Base-by-base conservation (phyloP, 225 moss, liverwort and hornwort genomes). In the Polytrichum commune region DNA sequence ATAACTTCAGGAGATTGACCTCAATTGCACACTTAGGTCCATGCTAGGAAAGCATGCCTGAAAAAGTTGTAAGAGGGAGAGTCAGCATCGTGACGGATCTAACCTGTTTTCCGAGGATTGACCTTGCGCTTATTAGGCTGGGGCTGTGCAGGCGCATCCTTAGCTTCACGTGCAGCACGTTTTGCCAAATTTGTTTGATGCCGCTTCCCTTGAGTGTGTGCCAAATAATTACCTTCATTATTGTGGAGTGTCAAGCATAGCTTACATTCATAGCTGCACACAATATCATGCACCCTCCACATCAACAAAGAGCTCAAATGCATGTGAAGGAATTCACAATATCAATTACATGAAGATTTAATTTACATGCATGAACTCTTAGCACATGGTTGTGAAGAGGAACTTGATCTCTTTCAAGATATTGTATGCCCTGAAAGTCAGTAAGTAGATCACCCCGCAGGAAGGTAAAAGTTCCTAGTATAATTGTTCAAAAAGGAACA, bases 171-270 rank as follows among this genome's bases (percentile, higher is more conserved):
- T 46, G 96, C 96, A 77, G 93, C 93, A 79, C 96, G 88, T 71
- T 97, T 97, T 0, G 96, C 96, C 86, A 97, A 79, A 38, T 97
- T 97, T 13, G 96, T 97, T 76, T 97, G 96, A 80, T 97, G 96
- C 5, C 96, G 90, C 79, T 97, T 97, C 38, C 96, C 96, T 74
- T 97, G 96, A 10, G 96, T 97, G 72, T 97, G 96, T 63, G 96
- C 96, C 80, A 97, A 83, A 64, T 97, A 97, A 74, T 97, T 97
- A 46, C 96, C 96, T 77, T 97, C 96, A 60, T 97, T 97, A 78
- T 97, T 97, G 75, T 97, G 96, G 57, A 97, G 93, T 60, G 96
- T 97, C 74, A 97, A 86, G 78, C 96, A 97, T 63, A 97, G 68
- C 81, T 97, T 97, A 83, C 96, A 97, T 73, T 97, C 96, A 75